Base-by-base conservation (phyloP, 345 rosid species). In the Linum tenue region DNA sequence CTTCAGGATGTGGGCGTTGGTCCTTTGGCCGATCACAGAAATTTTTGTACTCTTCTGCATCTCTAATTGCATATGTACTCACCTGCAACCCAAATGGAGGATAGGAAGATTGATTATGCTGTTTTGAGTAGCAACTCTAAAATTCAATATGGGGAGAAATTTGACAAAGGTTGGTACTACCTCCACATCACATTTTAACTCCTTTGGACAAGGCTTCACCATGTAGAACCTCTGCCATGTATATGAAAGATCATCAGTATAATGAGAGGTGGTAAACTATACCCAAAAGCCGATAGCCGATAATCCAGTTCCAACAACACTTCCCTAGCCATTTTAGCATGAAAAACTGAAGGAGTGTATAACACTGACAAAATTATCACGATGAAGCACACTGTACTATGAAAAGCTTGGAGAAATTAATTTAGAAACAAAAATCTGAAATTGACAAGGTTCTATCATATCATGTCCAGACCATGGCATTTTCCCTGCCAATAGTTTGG, bases 131-230 rank as follows among this genome's bases (percentile, higher is more conserved):
- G 41, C 9, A 5, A 12, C 48, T 53, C 35, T n/a, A 63, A 55
- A 35, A 35, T 40, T 68, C 44, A n/a, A 8, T 35, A 43, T 59
- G 37, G 44, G 50, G 50, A 15, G 8, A 58, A n/a, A n/a, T 12
- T 37, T 38, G 55, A 9, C 2, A 2, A 2, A 48, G 57, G 11
- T 57, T 31, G 59, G 44, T 15, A 55, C 10, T 41, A 92, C 96
- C 91, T 92, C 92, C 37, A 89, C 95, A 70, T 89, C 96, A 56
- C 98, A 92, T 80, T 89, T 89, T 67, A 86, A 64, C 75, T 92
- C 96, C 71, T 92, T 92, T 5, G 92, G 91, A 76, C 96, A 92
- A 5, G 92, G 96, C 83, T 86, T 92, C 69, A 89, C 96, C 89
- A 89, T 73, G 75, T 79, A 81, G 67, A 87, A 86, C 75, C 98